phyloP scores from a whole-genome alignment of 225 moss, liverwort and hornwort species.

The Lunularia cruciata region DNA sequence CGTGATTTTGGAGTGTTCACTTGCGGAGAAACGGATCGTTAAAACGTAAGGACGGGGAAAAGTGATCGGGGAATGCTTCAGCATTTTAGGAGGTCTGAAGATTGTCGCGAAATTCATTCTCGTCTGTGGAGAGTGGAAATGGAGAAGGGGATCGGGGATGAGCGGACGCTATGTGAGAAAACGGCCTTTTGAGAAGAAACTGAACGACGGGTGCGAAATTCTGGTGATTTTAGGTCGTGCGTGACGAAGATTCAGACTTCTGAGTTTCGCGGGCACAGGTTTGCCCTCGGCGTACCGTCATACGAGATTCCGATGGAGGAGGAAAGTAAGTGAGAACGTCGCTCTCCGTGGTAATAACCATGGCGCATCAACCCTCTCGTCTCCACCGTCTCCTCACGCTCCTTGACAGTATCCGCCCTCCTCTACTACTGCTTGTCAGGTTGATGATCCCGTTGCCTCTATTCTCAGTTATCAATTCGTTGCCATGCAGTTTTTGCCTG shows the following conservation, averaged over 20 bases:
- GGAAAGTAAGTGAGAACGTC: conserved; percentile 22
- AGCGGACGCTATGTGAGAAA: not conserved
- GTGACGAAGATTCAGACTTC: not conserved
- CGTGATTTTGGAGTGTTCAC: not conserved
- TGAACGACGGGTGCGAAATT: not conserved
- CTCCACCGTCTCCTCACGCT: conserved; percentile 93
- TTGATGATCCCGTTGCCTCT: too few species aligned
- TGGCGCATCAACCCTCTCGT: conserved; percentile 97
- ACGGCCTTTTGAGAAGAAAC: not conserved
- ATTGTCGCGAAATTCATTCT: not conserved
- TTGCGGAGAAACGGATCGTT: conserved; percentile 4
- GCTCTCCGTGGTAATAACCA: conserved; percentile 30
- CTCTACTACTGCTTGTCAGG: conserved; percentile 16
- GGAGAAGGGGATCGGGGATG: conserved; percentile 3
- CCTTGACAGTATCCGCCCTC: conserved; percentile 78
- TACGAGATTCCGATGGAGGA: conserved; percentile 5
- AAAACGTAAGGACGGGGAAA: not conserved
- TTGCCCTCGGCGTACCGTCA: too few species aligned
- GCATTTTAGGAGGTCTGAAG: not conserved
- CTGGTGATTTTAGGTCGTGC: not conserved
- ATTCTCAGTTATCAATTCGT: too few species aligned
- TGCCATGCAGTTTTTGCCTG: not conserved
- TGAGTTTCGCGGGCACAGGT: not conserved
- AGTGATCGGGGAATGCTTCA: not conserved
- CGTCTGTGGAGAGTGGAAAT: conserved; percentile 1